phyloP scores from a whole-genome alignment of 192 early-diverging fungal species.

The Lobulomyces angularis region DNA sequence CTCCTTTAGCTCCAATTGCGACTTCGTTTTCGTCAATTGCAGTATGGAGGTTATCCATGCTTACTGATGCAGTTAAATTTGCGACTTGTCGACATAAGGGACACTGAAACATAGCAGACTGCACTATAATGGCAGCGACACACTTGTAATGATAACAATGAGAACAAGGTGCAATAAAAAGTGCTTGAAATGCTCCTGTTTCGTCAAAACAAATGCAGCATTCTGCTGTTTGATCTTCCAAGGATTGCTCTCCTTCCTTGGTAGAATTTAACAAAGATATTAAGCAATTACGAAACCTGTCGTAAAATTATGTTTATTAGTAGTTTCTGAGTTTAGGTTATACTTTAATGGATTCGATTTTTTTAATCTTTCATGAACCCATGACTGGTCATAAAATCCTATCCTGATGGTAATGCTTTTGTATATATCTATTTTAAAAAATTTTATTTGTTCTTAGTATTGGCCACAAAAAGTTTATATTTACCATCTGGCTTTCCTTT shows the following conservation, averaged over 20 bases:
- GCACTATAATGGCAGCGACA: conserved; percentile 26
- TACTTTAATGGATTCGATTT: conserved; percentile 44
- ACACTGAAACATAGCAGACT: conserved; percentile 49
- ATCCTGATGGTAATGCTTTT: conserved; percentile 30
- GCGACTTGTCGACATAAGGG: conserved; percentile 52
- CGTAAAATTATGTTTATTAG: conserved; percentile 1
- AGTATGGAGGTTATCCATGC: conserved; percentile 18
- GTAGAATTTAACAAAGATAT: too few species aligned
- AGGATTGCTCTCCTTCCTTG: conserved; percentile 34
- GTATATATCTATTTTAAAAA: conserved; percentile 24
- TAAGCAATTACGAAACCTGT: neutral
- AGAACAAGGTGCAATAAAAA: conserved; percentile 50
- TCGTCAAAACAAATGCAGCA: conserved; percentile 47
- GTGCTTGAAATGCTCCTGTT: conserved; percentile 43
- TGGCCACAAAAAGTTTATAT: neutral
- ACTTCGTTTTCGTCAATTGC: conserved; percentile 3
- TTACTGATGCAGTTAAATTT: conserved; percentile 40
- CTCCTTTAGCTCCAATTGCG: too few species aligned
- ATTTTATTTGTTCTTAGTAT: neutral
- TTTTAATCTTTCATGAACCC: conserved; percentile 26
- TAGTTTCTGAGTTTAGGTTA: neutral
- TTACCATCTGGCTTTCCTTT: conserved; percentile 41
- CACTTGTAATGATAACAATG: conserved; percentile 56
- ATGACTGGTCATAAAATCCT: conserved; percentile 37
- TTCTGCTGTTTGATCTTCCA: conserved; percentile 26